Base-by-base conservation (phyloP, 495 filamentous ascomycete genomes). In the Xylaria bambusicola region DNA sequence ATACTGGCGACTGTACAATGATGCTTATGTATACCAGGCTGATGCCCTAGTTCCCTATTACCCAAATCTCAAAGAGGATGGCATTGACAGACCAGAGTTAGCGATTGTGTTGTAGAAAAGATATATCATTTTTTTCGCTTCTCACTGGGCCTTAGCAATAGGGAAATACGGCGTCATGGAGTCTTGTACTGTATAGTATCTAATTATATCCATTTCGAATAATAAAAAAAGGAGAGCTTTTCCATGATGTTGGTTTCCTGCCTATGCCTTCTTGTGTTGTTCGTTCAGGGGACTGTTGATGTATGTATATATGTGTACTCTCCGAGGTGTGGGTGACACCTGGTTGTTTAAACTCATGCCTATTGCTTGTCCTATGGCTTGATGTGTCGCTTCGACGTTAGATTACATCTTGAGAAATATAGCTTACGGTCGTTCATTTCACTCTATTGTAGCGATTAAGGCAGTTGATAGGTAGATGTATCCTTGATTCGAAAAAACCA, bases 11-110 rank as follows among this genome's bases (percentile, higher is more conserved):
- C 74, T 98, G 33, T 97, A 98, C 74, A 98, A 98, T 66, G 90
- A 96, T 72, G 89, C 91, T n/a, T 98, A 98, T 71, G 94, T 97
- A 52, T 91, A 95, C 64, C 84, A 79, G 31, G 93, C 93, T 18
- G 95, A 99, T 75, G 84, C 90, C 12, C 93, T 99, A 84, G 87
- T 99, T 24, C 95, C 95, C 8, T 97, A 96, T 68, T 99, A 97
- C 71, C 93, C 92, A 0, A 86, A 85, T 52, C 72, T 97, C 64
- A 86, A 88, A 51, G 88, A 91, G 56, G 90, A 93, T 56, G 84
- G 82, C 10, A 72, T 92, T 71, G 80, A 86, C 56, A 80, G 93
- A 64, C 81, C 84, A 33, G 93, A 98, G 75, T 70, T 97, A 67
- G 85, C 81, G 15, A 92, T 98, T 75, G 83, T 97, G 55, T 81